Evolutionary conservation across 2,329 filamentous ascomycete species (phyloP).

Genomic region (Dothistroma septosporum): DNA sequence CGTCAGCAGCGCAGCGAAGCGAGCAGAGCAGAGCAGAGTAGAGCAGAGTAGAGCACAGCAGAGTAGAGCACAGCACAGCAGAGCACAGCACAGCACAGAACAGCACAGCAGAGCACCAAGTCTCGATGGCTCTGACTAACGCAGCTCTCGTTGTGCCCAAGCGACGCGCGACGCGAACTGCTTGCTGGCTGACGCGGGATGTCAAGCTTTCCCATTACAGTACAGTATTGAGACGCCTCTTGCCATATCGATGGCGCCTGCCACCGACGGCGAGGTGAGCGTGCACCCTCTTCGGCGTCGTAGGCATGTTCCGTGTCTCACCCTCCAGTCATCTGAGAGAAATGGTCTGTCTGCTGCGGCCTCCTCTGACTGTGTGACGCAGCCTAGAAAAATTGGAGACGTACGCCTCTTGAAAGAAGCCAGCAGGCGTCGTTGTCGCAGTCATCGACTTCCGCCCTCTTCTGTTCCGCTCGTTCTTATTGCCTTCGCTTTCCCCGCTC

Average conservation of each 20-base stretch:
- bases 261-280: neutral
- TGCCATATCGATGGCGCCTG: neutral
- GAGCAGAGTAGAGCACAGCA: too few relatives aligned
- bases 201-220: neutral
- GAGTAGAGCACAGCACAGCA: too few relatives aligned
- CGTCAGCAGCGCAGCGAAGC: neutral
- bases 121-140: neutral
- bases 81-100: too few relatives aligned
- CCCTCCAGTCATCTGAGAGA: slow-evolving; percentile 2
- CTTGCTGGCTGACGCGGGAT: slow-evolving; percentile 1
- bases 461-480: neutral
- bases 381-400: neutral
- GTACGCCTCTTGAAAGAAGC: neutral
- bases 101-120: too few relatives aligned
- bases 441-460: neutral
- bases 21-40: too few relatives aligned
- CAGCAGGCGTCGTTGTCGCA: neutral
- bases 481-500: neutral
- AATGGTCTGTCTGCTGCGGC: slow-evolving; percentile 2
- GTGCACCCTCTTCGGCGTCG: neutral
- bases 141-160: neutral
- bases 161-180: neutral
- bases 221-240: neutral
- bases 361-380: slow-evolving; percentile 4
- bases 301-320: neutral